These are phyloP conservation scores for Echites panduratus DNA, from an alignment of 257 asterid species.

Conservation along the genomic window DNA sequence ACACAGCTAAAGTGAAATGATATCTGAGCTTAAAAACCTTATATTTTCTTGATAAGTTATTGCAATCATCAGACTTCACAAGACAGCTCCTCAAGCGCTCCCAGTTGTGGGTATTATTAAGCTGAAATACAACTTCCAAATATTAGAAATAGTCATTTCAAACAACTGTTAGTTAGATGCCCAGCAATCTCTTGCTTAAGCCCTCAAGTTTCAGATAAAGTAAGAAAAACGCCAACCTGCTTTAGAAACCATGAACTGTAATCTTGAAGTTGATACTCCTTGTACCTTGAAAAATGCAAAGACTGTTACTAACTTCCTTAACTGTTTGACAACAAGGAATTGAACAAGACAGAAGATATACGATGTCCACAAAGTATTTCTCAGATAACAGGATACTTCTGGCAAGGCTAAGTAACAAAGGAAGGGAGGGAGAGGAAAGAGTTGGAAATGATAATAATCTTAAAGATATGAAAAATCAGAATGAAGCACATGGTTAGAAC, in stretches of 20 bases:
- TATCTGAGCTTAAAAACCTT: constrained; percentile 38
- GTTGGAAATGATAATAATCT: background rate
- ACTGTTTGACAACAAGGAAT: background rate
- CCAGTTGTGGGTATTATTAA: constrained; percentile 75
- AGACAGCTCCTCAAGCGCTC: constrained; percentile 73
- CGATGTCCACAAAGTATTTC: background rate
- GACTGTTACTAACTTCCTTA: background rate
- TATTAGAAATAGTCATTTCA: background rate
- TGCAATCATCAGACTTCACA: constrained; percentile 74
- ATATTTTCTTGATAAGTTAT: constrained; percentile 52
- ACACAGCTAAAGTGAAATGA: background rate
- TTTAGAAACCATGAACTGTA: constrained; percentile 90
- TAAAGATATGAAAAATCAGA: background rate
- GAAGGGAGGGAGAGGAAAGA: background rate
- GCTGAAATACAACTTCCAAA: constrained; percentile 36
- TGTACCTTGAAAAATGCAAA: constrained; percentile 44
- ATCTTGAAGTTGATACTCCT: constrained; percentile 91
- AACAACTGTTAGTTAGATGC: background rate
- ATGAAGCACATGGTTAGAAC: background rate
- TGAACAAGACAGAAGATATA: background rate
- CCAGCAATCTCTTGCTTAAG: background rate
- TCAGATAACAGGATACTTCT: background rate
- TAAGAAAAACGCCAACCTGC: constrained; percentile 39
- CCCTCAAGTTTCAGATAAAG: background rate
- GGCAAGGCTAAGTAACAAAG: background rate